Evolutionary conservation across 2,329 filamentous ascomycete species (phyloP), one percentile per base, ranked within the genome.

Genomic region (Leptographium radiaticola): DNA sequence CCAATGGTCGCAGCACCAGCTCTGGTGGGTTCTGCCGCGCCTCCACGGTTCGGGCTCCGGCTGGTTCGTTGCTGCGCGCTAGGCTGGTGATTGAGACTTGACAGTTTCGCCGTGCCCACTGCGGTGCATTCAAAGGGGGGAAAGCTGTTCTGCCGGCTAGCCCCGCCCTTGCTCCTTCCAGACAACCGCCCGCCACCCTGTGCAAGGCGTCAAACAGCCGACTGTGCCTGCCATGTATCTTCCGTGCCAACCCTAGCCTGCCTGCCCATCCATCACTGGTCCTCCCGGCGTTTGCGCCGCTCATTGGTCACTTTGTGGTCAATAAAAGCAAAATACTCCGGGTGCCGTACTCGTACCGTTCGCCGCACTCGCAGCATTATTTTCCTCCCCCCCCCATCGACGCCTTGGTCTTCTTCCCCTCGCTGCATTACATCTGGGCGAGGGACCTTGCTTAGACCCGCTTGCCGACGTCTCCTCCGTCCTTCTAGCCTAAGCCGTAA

Each of bases 31-130:
- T 53, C 49, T 46, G 52, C 40, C 47, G 52, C 49, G 34, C 46
- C 46, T 43, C 51, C 50, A 42, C 56, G 53, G 56, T 52, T 54
- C 51, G 51, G 43, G 6, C 53, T 57, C 56, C 56, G 51, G 56
- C 51, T 57, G 56, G 56, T 51, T 55, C 51, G 51, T 31, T 43
- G 51, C 40, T 46, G 40, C 20, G 38, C 54, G 50, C 54, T 55
- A 55, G 42, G 16, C 16, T 39, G 16, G 16, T 39, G 16, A 30
- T 31, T 47, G 48, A 44, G 40, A 36, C 36, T 30, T 30, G 13
- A n/a, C 47, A 49, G 30, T 39, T 39, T 34, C 33, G 18, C 18
- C 47, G 18, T 33, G 50, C 7, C 40, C 49, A 50, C 49, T 7
- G 49, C 30, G 25, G 20, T 50, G 49, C 49, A 25, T 43, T 36